Evolutionary conservation across 495 filamentous ascomycete genomes (phyloP), one percentile per base, ranked within the genome.

Genomic region (Jackrogersella minutella): DNA sequence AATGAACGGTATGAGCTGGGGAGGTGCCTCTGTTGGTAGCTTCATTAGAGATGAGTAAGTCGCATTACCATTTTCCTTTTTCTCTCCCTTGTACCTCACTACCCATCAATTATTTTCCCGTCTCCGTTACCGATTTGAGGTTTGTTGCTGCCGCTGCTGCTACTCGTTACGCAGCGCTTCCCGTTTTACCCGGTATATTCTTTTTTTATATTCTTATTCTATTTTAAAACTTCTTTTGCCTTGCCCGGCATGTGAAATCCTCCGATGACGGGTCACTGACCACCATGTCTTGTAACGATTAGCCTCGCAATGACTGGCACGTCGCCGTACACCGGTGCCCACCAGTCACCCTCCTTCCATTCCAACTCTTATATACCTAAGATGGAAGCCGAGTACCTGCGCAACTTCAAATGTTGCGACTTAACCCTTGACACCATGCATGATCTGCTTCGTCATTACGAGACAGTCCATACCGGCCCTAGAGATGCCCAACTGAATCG

Each of bases 1-100:
- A 71, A 89, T 93, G 66, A 89, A 86, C 62, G 93, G 93, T 52
- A 96, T 97, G 92, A 98, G 96, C 74, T 99, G 93, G 93, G 95
- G 96, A 73, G 96, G 94, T 57, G 84, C 96, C 19, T 98, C 95
- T 39, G 91, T 98, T 61, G 93, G 93, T 55, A 97, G 94, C 76
- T 98, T 93, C 84, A 93, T 99, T 77, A 86, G 91, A 71, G 95
- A 99, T 81, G 95, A 99, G 95, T 98, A 86, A 87, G 94, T 93
- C 52, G 51, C 24, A 46, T 36, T 43, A 62, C 43, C 56, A 10
- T 51, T n/a, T 41, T 24, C 44, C 44, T 30, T 28, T 22, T 30
- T 30, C 26, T 46, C 41, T 39, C 58, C 33, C 34, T 47, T 56
- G 51, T 54, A 43, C 63, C 37, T 60, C 34, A 14, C 34, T 41